Base-by-base conservation (phyloP, 2,329 filamentous ascomycete species). In the Diaporthe aspalathi region DNA sequence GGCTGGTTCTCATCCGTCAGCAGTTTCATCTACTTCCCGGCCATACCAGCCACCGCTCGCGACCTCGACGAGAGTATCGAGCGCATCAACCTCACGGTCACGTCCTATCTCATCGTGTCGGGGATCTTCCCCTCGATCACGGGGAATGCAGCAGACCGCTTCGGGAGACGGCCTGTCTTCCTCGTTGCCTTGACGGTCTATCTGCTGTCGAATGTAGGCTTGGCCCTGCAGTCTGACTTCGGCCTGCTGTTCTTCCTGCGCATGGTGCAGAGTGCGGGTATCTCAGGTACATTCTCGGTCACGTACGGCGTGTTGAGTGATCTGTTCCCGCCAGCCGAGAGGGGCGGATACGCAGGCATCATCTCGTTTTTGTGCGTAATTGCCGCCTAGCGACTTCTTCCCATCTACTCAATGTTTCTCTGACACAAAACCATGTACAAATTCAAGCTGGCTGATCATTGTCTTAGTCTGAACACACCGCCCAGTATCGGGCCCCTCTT, bases 21-120 rank as follows among this genome's bases (percentile, higher is more conserved):
- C 32, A 54, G 50, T 24, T 67, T 67, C 11, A 73, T 77, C 7
- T 77, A 76, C 32, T 74, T 73, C 29, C 76, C 76, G 0, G 74
- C 73, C 4, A 63, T 76, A 8, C 68, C 70, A 5, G 50, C 70
- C 1, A 66, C 72, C 11, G 70, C 72, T 11, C 8, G 49, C 2
- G 72, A 73, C 47, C 71, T 77, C 0, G 54, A 70, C 17, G 71
- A 75, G 8, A 73, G 73, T 2, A 54, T 70, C 7, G 73, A 73
- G 20, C 47, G 69, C 11, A 72, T 76, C 47, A 75, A 77, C 24
- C 67, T 77, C 11, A 76, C 76, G 4, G 73, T 78, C 14, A 77
- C 76, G 1, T 73, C 74, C 1, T 77, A 77, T 49, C 68, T 76
- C 27, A 73, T 76, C 5, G 65, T 67, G 6, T 67, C 65, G 6